These are phyloP conservation scores for Stereocaulon alpinum DNA, from an alignment of 495 filamentous ascomycete genomes.

Conservation along the genomic window DNA sequence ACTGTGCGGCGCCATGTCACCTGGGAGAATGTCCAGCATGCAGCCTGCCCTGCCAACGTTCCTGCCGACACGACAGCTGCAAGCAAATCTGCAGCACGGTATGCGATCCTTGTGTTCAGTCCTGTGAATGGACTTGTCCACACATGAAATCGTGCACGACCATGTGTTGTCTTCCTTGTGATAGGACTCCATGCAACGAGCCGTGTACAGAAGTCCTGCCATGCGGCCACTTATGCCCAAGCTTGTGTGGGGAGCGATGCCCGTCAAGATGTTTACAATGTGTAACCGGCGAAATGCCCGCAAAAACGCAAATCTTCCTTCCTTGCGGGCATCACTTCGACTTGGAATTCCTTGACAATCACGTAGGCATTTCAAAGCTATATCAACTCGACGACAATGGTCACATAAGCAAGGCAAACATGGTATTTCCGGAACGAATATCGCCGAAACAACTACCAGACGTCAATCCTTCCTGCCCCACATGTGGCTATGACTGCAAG, in stretches of 20 bases:
- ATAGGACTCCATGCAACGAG: constrained; percentile 17
- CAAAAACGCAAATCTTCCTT: constrained; percentile 15
- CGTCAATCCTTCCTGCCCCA: constrained; percentile 8
- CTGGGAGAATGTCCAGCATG: constrained; percentile 28
- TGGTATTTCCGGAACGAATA: not conserved
- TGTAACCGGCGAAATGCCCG: constrained; percentile 2
- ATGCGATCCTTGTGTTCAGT: constrained; percentile 19
- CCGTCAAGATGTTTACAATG: constrained; percentile 14
- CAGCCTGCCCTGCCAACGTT: constrained; percentile 35
- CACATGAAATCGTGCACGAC: constrained; percentile 13
- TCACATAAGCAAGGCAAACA: constrained; percentile 1
- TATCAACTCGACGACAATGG: constrained; percentile 13
- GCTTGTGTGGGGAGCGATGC: constrained; percentile 21
- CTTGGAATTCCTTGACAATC: constrained; percentile 15
- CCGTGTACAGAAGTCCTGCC: constrained; percentile 17
- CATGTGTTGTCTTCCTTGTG: constrained; percentile 21
- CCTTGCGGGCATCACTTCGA: constrained; percentile 23
- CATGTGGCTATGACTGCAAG: constrained; percentile 10
- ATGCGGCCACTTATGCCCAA: constrained; percentile 22
- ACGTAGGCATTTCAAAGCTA: constrained; percentile 6
- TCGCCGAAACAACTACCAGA: not conserved
- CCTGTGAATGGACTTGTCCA: constrained; percentile 12
- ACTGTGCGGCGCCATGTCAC: constrained; percentile 42
- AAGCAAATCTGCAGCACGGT: constrained; percentile 10
- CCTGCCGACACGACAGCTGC: constrained; percentile 36